Evolutionary conservation across 2,329 filamentous ascomycete genomes (phyloP).

Genomic region (Colletotrichum sp.): DNA sequence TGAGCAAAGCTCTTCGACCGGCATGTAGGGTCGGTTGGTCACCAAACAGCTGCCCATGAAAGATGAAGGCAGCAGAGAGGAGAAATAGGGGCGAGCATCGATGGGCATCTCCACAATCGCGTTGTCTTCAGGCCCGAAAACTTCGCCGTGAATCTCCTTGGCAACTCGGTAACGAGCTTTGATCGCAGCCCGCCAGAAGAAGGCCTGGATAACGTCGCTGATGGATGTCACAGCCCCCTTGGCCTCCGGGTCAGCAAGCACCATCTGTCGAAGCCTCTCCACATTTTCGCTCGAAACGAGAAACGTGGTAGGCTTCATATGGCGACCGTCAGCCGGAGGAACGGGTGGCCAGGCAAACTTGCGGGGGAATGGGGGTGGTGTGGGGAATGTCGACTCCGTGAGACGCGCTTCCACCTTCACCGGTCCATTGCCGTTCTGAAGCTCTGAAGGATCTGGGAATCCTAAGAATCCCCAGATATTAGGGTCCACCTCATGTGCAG

Average conservation of each 20-base stretch:
- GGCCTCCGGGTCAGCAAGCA: neutral
- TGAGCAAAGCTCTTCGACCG: neutral
- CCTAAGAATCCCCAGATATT: neutral
- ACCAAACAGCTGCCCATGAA: neutral
- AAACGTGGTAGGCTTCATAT: neutral
- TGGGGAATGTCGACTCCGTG: neutral
- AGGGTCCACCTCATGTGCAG: neutral
- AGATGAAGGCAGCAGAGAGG: neutral
- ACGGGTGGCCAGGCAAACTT: neutral
- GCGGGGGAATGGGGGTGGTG: neutral
- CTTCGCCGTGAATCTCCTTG: neutral
- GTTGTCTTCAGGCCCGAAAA: rapidly evolving
- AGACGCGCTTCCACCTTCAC: neutral
- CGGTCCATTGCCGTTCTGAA: neutral
- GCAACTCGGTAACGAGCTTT: neutral
- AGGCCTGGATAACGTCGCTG: neutral
- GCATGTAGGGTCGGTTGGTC: neutral
- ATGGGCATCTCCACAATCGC: neutral
- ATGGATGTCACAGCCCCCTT: neutral
- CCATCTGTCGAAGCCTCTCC: neutral
- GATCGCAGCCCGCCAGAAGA: neutral
- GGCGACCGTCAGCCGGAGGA: neutral
- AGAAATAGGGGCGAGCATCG: neutral
- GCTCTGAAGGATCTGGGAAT: neutral
- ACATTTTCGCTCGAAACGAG: neutral